Evolutionary conservation across 495 filamentous ascomycete species (phyloP), one percentile per base, ranked within the genome.

Genomic region (Talaromyces adpressus): DNA sequence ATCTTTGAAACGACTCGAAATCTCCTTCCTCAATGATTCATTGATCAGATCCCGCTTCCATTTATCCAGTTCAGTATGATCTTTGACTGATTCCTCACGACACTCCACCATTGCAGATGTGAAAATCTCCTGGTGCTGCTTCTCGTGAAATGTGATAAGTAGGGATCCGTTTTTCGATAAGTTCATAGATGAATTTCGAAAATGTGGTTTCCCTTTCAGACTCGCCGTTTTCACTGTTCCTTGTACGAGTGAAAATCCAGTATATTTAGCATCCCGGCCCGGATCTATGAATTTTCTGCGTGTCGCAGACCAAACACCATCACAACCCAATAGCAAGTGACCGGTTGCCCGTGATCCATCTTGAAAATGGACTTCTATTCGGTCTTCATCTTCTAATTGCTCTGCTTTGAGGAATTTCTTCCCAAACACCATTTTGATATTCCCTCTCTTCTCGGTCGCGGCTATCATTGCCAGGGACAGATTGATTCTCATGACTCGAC

Each of bases 261-360:
- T 84, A 67, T 88, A 88, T 29, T 79, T 72, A 6, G 79, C 77
- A 18, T 75, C 73, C 7, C 78, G 72, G 7, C 70, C 70, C 0
- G 79, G 77, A 63, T 85, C 83, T 34, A 88, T 77, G 66, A 81
- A 82, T 16, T 73, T 68, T 18, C 75, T 77, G 11, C 85, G 80
- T 9, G 82, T 77, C 18, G 76, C 75, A 1, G 84, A 87, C 70
- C 85, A 82, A n/a, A 87, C 84, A 5, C 86, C 86, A 65, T 89
- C 86, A 68, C 84, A 87, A 52, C 84, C 85, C 7, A 87, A 68
- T 2, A 88, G 71, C 5, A 88, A 67, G 62, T 87, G 82, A 0
- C 76, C 84, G 25, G 71, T 70, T 0, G 75, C 80, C 4, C 71
- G 69, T 0, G 74, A 74, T 3, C 81, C 79, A 67, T 84, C 81